Evolutionary conservation across 768 basidiomycete species (phyloP).

Genomic region (Clavaria fumosa): DNA sequence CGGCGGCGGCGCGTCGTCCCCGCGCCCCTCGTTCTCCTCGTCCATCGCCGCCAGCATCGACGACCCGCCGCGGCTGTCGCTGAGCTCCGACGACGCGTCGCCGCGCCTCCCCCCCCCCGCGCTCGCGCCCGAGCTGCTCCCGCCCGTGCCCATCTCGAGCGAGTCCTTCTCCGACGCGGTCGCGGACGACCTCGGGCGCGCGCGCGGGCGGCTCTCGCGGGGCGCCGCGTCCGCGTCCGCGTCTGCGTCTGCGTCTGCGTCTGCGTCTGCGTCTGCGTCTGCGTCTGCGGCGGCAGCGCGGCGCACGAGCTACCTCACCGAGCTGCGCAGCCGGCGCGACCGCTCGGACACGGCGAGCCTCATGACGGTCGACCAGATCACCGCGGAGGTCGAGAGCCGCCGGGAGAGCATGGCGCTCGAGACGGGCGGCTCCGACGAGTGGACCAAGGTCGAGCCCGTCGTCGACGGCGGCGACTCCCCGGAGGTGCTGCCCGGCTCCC

Average conservation of each 20-base stretch:
- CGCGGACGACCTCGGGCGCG: conserved; percentile 31
- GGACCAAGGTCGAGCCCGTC: conserved; percentile 55
- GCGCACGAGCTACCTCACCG: conserved; percentile 70
- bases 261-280: conserved; percentile 36
- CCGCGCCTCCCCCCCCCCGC: conserved; percentile 19
- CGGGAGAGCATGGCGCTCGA: conserved; percentile 34
- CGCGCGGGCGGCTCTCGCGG: conserved; percentile 15
- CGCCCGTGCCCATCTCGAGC: conserved; percentile 63
- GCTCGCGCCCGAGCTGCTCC: conserved; percentile 44
- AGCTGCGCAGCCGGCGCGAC: conserved; percentile 69
- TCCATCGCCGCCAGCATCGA: conserved; percentile 19
- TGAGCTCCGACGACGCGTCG: conserved; percentile 59
- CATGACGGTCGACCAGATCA: conserved; percentile 95
- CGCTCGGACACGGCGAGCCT: conserved; percentile 79
- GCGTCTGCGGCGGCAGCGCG: conserved; percentile 37
- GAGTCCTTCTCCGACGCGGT: conserved; percentile 74
- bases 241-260: conserved; percentile 34
- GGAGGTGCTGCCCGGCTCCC: too few species aligned
- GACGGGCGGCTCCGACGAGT: conserved; percentile 47
- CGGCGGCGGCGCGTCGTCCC: conserved; percentile 27
- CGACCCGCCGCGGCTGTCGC: conserved; percentile 54
- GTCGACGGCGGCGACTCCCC: conserved; percentile 22
- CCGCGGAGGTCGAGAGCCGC: conserved; percentile 78
- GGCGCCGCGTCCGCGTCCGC: conserved; percentile 31
- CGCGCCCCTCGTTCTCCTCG: conserved; percentile 24